Base-by-base conservation (phyloP, 2,329 filamentous ascomycete species). In the Dactylellina sp. region DNA sequence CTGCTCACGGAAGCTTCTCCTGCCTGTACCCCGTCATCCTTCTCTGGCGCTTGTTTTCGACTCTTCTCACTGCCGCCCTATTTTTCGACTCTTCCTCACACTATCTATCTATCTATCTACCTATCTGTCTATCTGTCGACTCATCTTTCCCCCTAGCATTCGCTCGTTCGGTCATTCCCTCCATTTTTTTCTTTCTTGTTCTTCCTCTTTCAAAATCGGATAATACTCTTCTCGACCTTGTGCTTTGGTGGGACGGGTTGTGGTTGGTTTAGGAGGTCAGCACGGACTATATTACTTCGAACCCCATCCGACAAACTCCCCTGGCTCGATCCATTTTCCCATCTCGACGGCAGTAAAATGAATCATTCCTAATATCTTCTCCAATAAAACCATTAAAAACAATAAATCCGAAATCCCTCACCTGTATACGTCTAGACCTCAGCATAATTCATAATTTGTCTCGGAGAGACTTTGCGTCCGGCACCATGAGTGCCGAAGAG, bases 401-500 rank as follows among this genome's bases (percentile, higher is more conserved):
- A n/a, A n/a, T n/a, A n/a, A n/a, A n/a, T n/a, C n/a, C n/a, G n/a
- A n/a, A n/a, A n/a, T n/a, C n/a, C n/a, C n/a, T n/a, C n/a, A n/a
- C n/a, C n/a, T n/a, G n/a, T n/a, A n/a, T n/a, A n/a, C n/a, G n/a
- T n/a, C n/a, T n/a, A n/a, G n/a, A n/a, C n/a, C n/a, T n/a, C n/a
- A n/a, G n/a, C n/a, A n/a, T n/a, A n/a, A n/a, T n/a, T n/a, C n/a
- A n/a, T n/a, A n/a, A n/a, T n/a, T n/a, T n/a, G n/a, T n/a, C n/a
- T n/a, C n/a, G n/a, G n/a, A n/a, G n/a, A n/a, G n/a, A n/a, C n/a
- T 9, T 24, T 24, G 20, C 3, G 12, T 50, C 25, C 25, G 50
- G 61, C 22, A 62, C 59, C 32, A 74, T 74, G 70, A 66, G 70
- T 66, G 61, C 61, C 47, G 70, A 74, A 66, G 61, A 46, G 37